These are phyloP conservation scores for Ceriops tagal DNA, from an alignment of 345 rosid genomes.

Conservation along the genomic window DNA sequence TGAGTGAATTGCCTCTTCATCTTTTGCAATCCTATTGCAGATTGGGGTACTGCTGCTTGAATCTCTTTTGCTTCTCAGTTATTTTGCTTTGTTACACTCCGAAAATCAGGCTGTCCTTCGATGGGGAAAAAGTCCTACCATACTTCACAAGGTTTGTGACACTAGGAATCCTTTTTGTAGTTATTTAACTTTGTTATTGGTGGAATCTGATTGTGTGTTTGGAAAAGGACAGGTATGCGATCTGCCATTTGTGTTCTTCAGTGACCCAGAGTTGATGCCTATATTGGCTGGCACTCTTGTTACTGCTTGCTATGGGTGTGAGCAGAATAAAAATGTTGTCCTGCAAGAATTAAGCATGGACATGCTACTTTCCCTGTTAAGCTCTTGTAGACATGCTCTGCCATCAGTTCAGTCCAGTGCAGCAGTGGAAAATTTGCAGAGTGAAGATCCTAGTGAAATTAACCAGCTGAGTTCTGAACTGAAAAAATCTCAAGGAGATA, in stretches of 20 bases:
- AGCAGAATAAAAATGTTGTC: constrained; percentile 62
- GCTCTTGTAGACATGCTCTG: constrained; percentile 51
- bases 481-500: constrained; percentile 40
- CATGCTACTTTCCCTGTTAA: constrained; percentile 61
- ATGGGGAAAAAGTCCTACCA: constrained; percentile 78
- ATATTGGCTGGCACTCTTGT: constrained; percentile 55
- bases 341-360: constrained; percentile 69
- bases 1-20: background rate
- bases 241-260: constrained; percentile 70
- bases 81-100: constrained; percentile 65
- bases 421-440: constrained; percentile 25
- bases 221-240: constrained; percentile 60
- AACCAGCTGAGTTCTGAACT: constrained; percentile 40
- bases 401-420: constrained; percentile 26
- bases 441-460: constrained; percentile 35
- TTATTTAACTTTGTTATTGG: constrained; percentile 1
- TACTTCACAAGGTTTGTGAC: constrained; percentile 71
- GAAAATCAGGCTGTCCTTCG: constrained; percentile 75
- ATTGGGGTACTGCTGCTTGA: constrained; percentile 66
- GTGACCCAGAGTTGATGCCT: constrained; percentile 70
- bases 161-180: background rate
- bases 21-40: constrained; percentile 23
- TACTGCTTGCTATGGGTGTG: constrained; percentile 65
- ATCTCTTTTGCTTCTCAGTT: constrained; percentile 58
- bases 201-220: constrained; percentile 22